These are phyloP conservation scores for Ophiobolus disseminans DNA, from an alignment of 2,329 filamentous ascomycete genomes.

Conservation along the genomic window DNA sequence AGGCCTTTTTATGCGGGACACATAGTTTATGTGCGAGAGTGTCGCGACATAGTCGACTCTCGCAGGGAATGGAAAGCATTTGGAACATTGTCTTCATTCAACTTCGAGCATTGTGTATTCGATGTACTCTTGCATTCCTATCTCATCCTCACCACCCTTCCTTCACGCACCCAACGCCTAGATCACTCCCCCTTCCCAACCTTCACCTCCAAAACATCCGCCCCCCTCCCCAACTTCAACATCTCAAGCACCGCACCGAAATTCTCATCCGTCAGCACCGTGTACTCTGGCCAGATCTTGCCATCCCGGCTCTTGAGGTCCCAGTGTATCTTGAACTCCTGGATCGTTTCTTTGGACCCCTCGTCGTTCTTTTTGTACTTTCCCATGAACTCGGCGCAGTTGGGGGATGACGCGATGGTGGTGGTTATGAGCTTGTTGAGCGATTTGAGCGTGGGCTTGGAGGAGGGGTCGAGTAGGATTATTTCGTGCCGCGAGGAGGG, in stretches of 20 bases:
- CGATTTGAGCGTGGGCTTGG: constrained; percentile 34
- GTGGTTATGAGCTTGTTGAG: constrained; percentile 41
- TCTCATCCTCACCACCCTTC: too few relatives aligned
- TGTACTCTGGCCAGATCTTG: constrained; percentile 46
- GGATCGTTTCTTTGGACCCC: constrained; percentile 30
- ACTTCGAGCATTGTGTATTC: too few relatives aligned
- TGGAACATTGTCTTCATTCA: too few relatives aligned
- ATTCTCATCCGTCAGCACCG: constrained; percentile 43
- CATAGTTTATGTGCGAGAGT: too few relatives aligned
- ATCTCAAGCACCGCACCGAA: constrained; percentile 36
- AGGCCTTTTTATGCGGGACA: too few relatives aligned
- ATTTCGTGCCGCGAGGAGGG: constrained; percentile 44
- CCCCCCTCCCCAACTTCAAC: constrained; percentile 30
- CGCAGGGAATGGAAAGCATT: too few relatives aligned
- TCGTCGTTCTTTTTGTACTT: constrained; percentile 38
- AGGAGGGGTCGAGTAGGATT: constrained; percentile 32
- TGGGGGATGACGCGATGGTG: constrained; percentile 31
- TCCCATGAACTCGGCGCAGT: constrained; percentile 44
- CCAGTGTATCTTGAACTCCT: constrained; percentile 44
- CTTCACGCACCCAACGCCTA: too few relatives aligned
- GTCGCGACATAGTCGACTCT: too few relatives aligned
- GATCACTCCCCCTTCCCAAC: constrained; percentile 34
- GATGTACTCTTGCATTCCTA: too few relatives aligned
- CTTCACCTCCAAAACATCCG: constrained; percentile 44
- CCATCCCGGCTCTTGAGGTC: constrained; percentile 32